phyloP scores from a whole-genome alignment of 805 yeast species.

The Starmera caribaea region DNA sequence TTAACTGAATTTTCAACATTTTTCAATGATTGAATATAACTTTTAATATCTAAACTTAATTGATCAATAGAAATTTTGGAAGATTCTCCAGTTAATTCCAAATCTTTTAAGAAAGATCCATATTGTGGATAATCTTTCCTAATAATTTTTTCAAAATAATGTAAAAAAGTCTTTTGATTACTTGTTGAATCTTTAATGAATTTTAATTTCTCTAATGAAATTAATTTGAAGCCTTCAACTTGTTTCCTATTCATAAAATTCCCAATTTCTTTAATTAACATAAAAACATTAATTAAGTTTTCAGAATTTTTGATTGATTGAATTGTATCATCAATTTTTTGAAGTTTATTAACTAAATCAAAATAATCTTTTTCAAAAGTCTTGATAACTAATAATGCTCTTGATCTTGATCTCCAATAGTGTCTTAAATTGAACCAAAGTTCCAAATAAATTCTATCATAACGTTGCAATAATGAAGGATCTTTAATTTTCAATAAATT shows the following conservation, averaged over 20 bases:
- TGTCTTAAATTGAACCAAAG: conserved; percentile 73
- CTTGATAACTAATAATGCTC: conserved; percentile 65
- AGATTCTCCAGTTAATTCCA: conserved; percentile 38
- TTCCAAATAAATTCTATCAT: conserved; percentile 79
- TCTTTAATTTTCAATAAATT: conserved; percentile 49
- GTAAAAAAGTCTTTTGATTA: conserved; percentile 76
- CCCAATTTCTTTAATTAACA: conserved; percentile 83
- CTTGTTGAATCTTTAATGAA: conserved; percentile 72
- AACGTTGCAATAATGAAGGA: conserved; percentile 69
- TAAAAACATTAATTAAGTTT: conserved; percentile 62
- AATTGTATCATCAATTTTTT: conserved; percentile 65
- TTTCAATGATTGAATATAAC: conserved; percentile 47
- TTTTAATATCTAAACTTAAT: conserved; percentile 60
- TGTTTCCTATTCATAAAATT: conserved; percentile 96
- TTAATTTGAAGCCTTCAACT: conserved; percentile 85
- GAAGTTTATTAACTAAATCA: conserved; percentile 59
- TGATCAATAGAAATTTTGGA: conserved; percentile 79
- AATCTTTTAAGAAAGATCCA: conserved; percentile 25
- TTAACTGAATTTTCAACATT: conserved; percentile 69
- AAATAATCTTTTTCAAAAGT: conserved; percentile 71
- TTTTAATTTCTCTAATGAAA: conserved; percentile 80
- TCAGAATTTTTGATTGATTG: conserved; percentile 55
- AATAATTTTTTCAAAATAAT: conserved; percentile 85
- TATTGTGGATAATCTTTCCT: conserved; percentile 76
- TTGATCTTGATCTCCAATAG: conserved; percentile 88